phyloP scores from a whole-genome alignment of 495 filamentous ascomycete species.

The Podospora fimiseda region DNA sequence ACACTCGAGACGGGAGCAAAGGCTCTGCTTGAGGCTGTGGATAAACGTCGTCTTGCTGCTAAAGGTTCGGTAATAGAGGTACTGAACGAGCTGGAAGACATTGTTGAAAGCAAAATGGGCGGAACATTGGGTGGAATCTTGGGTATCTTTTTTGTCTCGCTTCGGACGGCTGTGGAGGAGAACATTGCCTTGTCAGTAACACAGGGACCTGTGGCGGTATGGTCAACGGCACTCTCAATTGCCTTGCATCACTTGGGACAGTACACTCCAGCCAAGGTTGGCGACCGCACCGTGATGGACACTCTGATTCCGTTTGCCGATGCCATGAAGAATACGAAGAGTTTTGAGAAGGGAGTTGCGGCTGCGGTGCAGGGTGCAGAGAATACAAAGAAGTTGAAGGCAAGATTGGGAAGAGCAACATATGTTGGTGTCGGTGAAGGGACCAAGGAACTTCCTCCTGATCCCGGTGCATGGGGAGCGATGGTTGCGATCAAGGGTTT shows the following conservation, averaged over 20 bases:
- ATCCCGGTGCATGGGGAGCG: constrained; percentile 57
- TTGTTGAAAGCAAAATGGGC: constrained; percentile 54
- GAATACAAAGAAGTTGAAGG: constrained; percentile 46
- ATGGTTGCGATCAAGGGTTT: constrained; percentile 53
- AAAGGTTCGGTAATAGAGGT: constrained; percentile 45
- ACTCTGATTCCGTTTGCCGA: constrained; percentile 53
- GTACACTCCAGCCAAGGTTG: constrained; percentile 44
- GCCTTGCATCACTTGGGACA: constrained; percentile 40
- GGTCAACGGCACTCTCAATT: constrained; percentile 31
- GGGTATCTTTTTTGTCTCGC: constrained; percentile 53
- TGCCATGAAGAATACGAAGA: constrained; percentile 35
- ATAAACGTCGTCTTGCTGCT: constrained; percentile 25
- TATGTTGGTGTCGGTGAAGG: constrained; percentile 48
- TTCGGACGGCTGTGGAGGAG: constrained; percentile 42
- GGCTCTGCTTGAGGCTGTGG: constrained; percentile 35
- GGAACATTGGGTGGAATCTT: constrained; percentile 57
- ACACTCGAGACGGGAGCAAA: constrained; percentile 46
- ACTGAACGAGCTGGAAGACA: constrained; percentile 48
- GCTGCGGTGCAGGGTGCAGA: constrained; percentile 50
- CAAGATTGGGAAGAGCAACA: constrained; percentile 52
- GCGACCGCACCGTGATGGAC: constrained; percentile 52
- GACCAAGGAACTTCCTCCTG: constrained; percentile 44
- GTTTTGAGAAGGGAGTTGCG: constrained; percentile 45
- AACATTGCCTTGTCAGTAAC: constrained; percentile 27
- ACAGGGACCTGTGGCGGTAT: constrained; percentile 26